Evolutionary conservation across 805 yeast species (phyloP).

Genomic region (Lipomyces orientalis): DNA sequence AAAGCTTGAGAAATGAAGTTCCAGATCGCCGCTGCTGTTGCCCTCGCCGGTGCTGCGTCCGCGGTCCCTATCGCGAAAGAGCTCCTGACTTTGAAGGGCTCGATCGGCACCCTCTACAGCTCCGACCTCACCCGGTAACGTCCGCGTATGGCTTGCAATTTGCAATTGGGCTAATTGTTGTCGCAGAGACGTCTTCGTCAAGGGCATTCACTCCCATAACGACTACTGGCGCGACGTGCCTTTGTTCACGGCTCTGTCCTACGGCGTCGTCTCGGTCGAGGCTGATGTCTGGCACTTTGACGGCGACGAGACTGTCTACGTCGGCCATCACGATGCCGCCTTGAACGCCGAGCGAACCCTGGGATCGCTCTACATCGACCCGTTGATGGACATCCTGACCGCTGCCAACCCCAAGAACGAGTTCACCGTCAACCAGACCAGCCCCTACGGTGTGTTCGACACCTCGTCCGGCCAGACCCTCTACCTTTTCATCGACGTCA

Average conservation of each 20-base stretch:
- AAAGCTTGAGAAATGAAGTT: constrained; percentile 16
- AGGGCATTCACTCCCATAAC: constrained; percentile 61
- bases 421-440: constrained; percentile 32
- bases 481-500: constrained; percentile 66
- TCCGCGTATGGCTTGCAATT: neutral
- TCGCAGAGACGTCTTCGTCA: constrained; percentile 43
- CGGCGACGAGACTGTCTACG: constrained; percentile 45
- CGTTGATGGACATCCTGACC: constrained; percentile 56
- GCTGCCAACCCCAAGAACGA: constrained; percentile 51
- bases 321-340: constrained; percentile 64
- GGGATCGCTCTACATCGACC: constrained; percentile 57
- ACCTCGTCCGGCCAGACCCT: constrained; percentile 59
- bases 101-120: constrained; percentile 26
- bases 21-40: constrained; percentile 12
- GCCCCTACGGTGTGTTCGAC: constrained; percentile 48
- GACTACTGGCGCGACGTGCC: constrained; percentile 60
- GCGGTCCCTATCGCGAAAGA: constrained; percentile 28
- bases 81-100: constrained; percentile 21
- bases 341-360: constrained; percentile 56
- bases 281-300: constrained; percentile 61
- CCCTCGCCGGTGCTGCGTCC: constrained; percentile 26
- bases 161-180: neutral
- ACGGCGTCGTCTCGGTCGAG: constrained; percentile 58
- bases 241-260: constrained; percentile 54
- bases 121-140: constrained; percentile 34